These are phyloP conservation scores for Xylaria arbuscula DNA, from an alignment of 2,329 filamentous ascomycete genomes.

Conservation along the genomic window DNA sequence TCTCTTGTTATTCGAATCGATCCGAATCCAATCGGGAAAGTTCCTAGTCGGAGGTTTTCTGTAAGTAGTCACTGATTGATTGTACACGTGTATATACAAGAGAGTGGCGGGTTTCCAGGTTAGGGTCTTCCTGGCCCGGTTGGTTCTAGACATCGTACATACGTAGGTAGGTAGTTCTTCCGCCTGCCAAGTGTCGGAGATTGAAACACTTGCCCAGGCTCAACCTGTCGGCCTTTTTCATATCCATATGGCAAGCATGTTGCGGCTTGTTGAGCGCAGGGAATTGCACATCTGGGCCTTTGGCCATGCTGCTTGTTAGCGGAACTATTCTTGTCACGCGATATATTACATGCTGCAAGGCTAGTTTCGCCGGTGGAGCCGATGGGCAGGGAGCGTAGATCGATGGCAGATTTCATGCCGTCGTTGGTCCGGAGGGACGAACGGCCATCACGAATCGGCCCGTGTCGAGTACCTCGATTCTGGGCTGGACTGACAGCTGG, in stretches of 20 bases:
- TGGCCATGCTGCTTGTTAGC: constrained; percentile 32
- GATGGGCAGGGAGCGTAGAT: constrained; percentile 37
- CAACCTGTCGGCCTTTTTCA: constrained; percentile 1
- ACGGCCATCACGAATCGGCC: constrained; percentile 33
- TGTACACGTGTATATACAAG: background rate
- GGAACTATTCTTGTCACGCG: constrained; percentile 36
- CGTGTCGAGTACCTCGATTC: constrained; percentile 16
- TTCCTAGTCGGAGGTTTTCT: background rate
- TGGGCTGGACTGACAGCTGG: constrained; percentile 1
- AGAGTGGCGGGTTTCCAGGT: background rate
- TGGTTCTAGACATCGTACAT: background rate
- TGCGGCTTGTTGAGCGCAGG: constrained; percentile 11
- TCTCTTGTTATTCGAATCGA: background rate
- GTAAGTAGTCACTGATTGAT: background rate
- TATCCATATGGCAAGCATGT: constrained; percentile 13
- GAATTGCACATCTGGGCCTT: constrained; percentile 27
- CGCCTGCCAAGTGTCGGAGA: constrained; percentile 4
- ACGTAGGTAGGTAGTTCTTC: background rate
- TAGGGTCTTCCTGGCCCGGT: background rate
- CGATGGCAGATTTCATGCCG: constrained; percentile 18
- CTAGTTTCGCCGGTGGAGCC: constrained; percentile 44
- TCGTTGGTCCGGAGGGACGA: constrained; percentile 23
- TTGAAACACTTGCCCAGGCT: background rate
- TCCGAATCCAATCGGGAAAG: background rate
- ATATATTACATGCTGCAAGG: constrained; percentile 23